phyloP scores from a whole-genome alignment of 1,284 basidiomycete species.

The Gastroboletus turbinatus region DNA sequence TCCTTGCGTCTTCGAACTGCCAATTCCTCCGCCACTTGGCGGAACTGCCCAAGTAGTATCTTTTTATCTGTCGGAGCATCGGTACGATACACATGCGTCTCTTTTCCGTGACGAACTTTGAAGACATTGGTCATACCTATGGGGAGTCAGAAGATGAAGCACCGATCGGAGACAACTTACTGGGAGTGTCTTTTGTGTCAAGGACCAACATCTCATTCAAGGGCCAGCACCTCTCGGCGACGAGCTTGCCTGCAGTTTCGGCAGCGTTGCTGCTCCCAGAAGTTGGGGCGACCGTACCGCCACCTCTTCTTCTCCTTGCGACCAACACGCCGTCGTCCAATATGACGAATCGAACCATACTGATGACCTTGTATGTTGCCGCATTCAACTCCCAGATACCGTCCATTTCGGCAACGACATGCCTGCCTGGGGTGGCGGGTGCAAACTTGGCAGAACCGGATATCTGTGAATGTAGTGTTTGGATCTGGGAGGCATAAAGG shows the following conservation, averaged over 20 bases:
- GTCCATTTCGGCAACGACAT: conserved; percentile 87
- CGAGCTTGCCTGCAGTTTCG: conserved; percentile 62
- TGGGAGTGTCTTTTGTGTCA: conserved; percentile 92
- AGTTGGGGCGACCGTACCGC: conserved; percentile 39
- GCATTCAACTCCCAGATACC: conserved; percentile 86
- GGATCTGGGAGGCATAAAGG: conserved; percentile 93
- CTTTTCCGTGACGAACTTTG: conserved; percentile 92
- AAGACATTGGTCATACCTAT: conserved; percentile 92
- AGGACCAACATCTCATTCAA: conserved; percentile 91
- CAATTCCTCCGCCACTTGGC: conserved; percentile 90
- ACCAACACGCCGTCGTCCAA: conserved; percentile 91
- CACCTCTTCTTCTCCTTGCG: conserved; percentile 63
- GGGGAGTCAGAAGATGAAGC: conserved; percentile 2
- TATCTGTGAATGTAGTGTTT: conserved; percentile 85
- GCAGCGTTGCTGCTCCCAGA: conserved; percentile 30
- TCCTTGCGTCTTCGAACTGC: conserved; percentile 87
- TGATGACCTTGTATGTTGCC: conserved; percentile 93
- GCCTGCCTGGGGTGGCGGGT: conserved; percentile 86
- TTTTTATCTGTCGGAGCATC: conserved; percentile 85
- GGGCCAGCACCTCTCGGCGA: conserved; percentile 92
- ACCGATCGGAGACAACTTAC: conserved; percentile 44
- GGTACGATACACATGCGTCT: conserved; percentile 91
- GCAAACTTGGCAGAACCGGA: conserved; percentile 97
- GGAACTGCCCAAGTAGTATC: conserved; percentile 79
- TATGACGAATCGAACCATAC: conserved; percentile 86